Evolutionary conservation across 805 yeast species (phyloP).

Genomic region (Teunomyces kruisii): DNA sequence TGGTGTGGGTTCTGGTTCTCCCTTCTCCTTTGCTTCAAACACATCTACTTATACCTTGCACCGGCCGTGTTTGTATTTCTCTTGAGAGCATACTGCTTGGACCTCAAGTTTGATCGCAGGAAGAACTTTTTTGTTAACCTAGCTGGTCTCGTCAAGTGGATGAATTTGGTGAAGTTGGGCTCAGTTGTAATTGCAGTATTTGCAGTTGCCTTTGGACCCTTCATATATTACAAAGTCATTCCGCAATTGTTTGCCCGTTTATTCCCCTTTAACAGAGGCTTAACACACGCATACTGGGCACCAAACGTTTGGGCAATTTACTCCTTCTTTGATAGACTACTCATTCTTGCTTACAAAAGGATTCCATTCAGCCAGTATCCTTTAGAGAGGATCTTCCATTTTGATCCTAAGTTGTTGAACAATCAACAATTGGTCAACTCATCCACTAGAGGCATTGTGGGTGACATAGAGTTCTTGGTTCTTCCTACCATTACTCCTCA

Average conservation of each 20-base stretch:
- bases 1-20: conserved; percentile 71
- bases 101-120: conserved; percentile 31
- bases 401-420: conserved; percentile 42
- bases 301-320: conserved; percentile 97
- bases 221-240: conserved; percentile 57
- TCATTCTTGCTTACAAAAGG: conserved; percentile 46
- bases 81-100: conserved; percentile 69
- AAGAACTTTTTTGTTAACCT: conserved; percentile 23
- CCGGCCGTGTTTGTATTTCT: conserved; percentile 88
- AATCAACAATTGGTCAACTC: conserved; percentile 29
- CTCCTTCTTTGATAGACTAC: conserved; percentile 73
- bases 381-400: conserved; percentile 39
- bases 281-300: conserved; percentile 99
- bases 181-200: conserved; percentile 61
- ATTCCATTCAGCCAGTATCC: conserved; percentile 33
- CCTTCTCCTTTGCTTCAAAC: conserved; percentile 85
- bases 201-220: conserved; percentile 74
- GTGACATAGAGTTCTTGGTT: conserved; percentile 80
- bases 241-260: conserved; percentile 67
- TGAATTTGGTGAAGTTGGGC: conserved; percentile 60
- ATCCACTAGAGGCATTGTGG: conserved; percentile 83
- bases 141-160: conserved; percentile 50
- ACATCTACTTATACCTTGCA: conserved; percentile 87
- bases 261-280: conserved; percentile 92
- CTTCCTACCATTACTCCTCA: conserved; percentile 80